Evolutionary conservation across 208 protist genomes (phyloP).

Genomic region (Strigomonas culicis): DNA sequence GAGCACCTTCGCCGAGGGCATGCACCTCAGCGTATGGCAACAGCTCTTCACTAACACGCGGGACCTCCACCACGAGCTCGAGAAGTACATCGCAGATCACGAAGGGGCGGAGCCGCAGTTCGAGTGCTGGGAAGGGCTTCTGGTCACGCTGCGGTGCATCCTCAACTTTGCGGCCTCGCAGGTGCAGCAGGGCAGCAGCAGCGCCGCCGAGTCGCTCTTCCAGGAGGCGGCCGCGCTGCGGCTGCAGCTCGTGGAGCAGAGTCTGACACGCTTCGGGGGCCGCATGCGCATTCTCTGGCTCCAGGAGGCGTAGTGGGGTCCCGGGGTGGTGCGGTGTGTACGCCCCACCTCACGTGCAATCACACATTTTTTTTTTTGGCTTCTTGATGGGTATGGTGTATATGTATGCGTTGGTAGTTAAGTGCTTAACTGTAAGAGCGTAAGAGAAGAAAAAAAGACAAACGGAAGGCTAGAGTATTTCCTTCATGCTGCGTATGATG

Average conservation of each 20-base stretch:
- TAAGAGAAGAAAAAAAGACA: slow-evolving; percentile 16
- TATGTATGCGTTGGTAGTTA: slow-evolving; percentile 4
- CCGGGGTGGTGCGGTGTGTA: background rate
- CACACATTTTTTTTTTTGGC: slow-evolving; percentile 1
- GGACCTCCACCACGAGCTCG: slow-evolving; percentile 60
- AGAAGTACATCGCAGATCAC: slow-evolving; percentile 54
- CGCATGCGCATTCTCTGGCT: slow-evolving; percentile 84
- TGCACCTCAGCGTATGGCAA: slow-evolving; percentile 52
- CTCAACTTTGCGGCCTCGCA: slow-evolving; percentile 71
- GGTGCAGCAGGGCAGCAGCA: slow-evolving; percentile 40
- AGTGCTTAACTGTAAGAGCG: slow-evolving; percentile 1
- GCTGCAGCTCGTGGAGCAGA: slow-evolving; percentile 67
- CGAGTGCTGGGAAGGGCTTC: slow-evolving; percentile 84
- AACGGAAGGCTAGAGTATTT: background rate
- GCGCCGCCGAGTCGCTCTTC: slow-evolving; percentile 49
- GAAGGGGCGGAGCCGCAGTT: slow-evolving; percentile 61
- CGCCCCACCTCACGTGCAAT: background rate
- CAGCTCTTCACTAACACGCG: slow-evolving; percentile 38
- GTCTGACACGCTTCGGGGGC: slow-evolving; percentile 63
- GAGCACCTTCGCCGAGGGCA: slow-evolving; percentile 30
- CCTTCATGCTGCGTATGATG: background rate
- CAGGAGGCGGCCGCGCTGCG: slow-evolving; percentile 52
- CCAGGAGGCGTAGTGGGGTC: slow-evolving; percentile 50
- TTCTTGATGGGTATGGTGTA: background rate
- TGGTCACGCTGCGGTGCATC: slow-evolving; percentile 61